Evolutionary conservation across 169 alveolate genomes (phyloP), one percentile per base, ranked within the genome.

Genomic region (Eimeria sp.): DNA sequence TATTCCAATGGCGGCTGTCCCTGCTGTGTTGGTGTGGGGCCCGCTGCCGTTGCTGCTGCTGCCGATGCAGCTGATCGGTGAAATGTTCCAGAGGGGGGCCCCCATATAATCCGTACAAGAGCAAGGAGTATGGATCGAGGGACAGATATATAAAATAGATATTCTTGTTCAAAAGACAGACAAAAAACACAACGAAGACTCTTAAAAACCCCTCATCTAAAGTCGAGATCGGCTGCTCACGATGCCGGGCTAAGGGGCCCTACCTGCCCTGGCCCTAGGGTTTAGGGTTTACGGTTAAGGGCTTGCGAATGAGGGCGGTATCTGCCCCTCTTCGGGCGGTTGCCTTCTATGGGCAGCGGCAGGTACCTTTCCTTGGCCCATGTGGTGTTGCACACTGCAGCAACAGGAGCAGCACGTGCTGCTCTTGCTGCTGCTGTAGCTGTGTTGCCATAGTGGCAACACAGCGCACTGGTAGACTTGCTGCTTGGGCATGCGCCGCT

Each of bases 31-130:
- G 30, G 89, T 78, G 61, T 49, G 40, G 89, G 61, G 40, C 45
- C 70, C 51, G 61, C 65, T 73, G 84, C 84, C 25, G 54, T 51
- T n/a, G 84, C 84, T 30, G 84, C 61, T 54, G 61, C 61, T 54
- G 61, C 61, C 61, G 61, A 54, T 54, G 61, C 61, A 1, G 61
- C 61, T 54, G 61, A 14, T 54, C 61, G 16, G 20, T 54, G 61
- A 54, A 54, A 3, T 72, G 82, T 16, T 67, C 45, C 25, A 3
- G 20, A 54, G 61, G 61, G 61, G 61, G 40, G 40, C 40, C 40
- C 61, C 61, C 2, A 7, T 54, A 54, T 14, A 54, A 14, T 14
- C 61, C 0, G 16, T 54, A 1, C 20, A 54, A 54, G 20, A 14
- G 20, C 16, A 54, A 54, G 16, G 61, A 54, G 61, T 54, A 54